Evolutionary conservation across 2,329 filamentous ascomycete species (phyloP), one percentile per base, ranked within the genome.

Genomic region (Cytospora paraplurivora): DNA sequence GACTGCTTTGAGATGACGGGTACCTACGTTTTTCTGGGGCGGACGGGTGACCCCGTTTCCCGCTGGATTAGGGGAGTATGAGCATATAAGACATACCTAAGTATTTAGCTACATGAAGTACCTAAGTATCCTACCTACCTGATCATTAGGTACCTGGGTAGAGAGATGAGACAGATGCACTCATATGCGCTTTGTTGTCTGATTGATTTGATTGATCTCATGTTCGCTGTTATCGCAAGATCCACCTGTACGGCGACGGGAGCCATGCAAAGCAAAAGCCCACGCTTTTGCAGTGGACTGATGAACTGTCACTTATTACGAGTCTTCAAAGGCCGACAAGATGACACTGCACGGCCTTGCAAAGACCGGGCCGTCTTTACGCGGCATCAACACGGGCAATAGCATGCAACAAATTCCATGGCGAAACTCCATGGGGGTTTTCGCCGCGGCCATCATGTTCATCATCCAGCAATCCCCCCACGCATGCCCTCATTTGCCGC

Each of bases 261-360:
- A 52, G 13, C 51, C 58, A 27, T n/a, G 38, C 51, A 21, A 38
- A n/a, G 34, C 56, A 27, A 47, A n/a, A 47, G 37, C 13, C 53
- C 58, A 41, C 44, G 27, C 47, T 61, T 44, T 37, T 55, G 53
- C 49, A 58, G 55, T 56, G 38, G 15, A 49, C 15, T 13, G 13
- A 27, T 56, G 57, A 59, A 32, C 17, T 61, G 50, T 63, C 44
- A 61, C 55, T 52, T 56, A 47, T 52, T 56, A 47, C 49, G 55
- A 59, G 15, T 53, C 44, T 53, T 49, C 41, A 44, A 15, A 37
- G 35, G 33, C 32, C 47, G 13, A 47, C 41, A 21, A 17, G 27
- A 35, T 35, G 51, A 27, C 51, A 50, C 17, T 15, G 57, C 57
- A 15, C 44, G 21, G 11, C n/a, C 38, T 55, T 33, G 21, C 59